Conservation (phyloP, 257 asterid species). For the Voacanga thouarsii region DNA sequence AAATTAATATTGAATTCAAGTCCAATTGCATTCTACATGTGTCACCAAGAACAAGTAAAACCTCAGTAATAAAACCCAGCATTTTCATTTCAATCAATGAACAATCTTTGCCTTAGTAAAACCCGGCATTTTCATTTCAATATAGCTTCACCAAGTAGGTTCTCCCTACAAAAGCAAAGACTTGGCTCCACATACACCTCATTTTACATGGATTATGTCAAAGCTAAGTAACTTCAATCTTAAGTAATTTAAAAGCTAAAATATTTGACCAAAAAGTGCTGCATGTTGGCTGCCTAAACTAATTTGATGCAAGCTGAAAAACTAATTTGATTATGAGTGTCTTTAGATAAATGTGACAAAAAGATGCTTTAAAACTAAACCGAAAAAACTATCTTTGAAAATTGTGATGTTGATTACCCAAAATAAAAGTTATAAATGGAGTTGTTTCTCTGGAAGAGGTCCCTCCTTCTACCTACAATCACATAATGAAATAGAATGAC, state of each 20-base stretch:
- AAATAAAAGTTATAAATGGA: slow-evolving; percentile 72
- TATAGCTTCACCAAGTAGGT: slow-evolving; percentile 55
- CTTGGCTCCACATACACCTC: slow-evolving; percentile 55
- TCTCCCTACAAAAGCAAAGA: slow-evolving; percentile 59
- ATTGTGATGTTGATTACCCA: slow-evolving; percentile 56
- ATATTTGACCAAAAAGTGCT: no score
- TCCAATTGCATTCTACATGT: no score
- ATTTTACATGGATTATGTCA: no score
- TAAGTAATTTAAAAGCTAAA: no score
- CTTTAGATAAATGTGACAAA: not conserved
- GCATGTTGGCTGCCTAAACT: no score
- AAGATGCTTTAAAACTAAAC: not conserved
- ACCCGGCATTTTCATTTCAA: slow-evolving; percentile 35
- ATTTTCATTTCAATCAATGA: not conserved
- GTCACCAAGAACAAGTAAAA: no score
- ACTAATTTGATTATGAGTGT: no score
- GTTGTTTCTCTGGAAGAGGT: slow-evolving; percentile 37
- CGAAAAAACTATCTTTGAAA: not conserved
- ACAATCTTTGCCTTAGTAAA: slow-evolving; percentile 40
- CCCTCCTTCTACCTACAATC: slow-evolving; percentile 61
- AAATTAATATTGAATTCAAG: no score
- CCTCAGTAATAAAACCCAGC: no score
- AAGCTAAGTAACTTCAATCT: no score
- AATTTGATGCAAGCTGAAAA: no score
- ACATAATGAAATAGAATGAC: slow-evolving; percentile 21